Percentiles rank a stretch among this genome's conserved stretches.
Evolutionary conservation across 1,284 basidiomycete species (phyloP).

Genomic region (Ustilago cynodontis): DNA sequence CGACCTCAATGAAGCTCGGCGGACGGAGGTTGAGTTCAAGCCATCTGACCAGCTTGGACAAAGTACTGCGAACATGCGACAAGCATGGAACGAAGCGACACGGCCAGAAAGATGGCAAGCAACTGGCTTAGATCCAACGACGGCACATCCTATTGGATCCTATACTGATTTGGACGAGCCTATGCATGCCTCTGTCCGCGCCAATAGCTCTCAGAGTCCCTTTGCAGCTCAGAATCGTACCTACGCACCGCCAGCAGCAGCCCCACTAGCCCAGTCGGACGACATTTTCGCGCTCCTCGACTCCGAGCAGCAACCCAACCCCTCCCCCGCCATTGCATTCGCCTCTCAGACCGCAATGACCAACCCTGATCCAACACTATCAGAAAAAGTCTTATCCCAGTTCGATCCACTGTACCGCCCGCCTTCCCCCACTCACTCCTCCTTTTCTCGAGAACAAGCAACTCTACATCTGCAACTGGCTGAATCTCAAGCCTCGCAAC

Average conservation of each 20-base stretch:
- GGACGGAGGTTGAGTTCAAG: neutral
- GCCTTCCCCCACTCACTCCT: constrained; percentile 30
- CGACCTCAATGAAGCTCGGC: neutral
- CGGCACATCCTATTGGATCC: neutral
- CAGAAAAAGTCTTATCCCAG: neutral
- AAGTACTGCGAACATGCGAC: neutral
- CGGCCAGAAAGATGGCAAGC: constrained; percentile 9
- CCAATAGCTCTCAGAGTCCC: neutral
- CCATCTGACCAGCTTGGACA: neutral
- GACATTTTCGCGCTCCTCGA: constrained; percentile 44
- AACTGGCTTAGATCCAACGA: constrained; percentile 22
- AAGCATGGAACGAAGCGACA: constrained; percentile 11
- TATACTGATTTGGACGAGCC: constrained; percentile 27
- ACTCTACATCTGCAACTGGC: constrained; percentile 33
- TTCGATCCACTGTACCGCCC: constrained; percentile 28
- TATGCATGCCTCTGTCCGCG: constrained; percentile 24
- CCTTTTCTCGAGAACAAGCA: constrained; percentile 42
- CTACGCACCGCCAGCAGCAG: neutral
- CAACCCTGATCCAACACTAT: neutral
- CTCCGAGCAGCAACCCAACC: constrained; percentile 12
- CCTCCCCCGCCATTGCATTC: neutral
- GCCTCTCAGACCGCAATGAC: neutral
- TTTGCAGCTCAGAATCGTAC: neutral
- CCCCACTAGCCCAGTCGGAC: constrained; percentile 19
- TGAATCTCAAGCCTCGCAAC: constrained; percentile 26